These are phyloP conservation scores for Crithidia expoeki DNA, from an alignment of 208 protist species.

Conservation along the genomic window DNA sequence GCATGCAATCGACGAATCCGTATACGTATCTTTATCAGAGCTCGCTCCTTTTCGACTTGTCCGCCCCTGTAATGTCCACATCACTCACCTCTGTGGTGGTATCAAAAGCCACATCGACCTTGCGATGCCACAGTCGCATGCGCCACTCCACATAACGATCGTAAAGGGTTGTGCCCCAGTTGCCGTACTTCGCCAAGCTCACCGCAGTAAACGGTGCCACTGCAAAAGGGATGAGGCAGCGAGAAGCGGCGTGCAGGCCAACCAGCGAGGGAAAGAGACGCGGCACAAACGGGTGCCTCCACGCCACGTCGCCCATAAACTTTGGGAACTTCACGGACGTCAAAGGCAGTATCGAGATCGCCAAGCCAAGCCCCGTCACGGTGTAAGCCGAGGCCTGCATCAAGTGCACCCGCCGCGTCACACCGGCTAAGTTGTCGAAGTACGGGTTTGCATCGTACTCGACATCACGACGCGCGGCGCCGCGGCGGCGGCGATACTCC, in stretches of 20 bases:
- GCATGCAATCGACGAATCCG: too few species aligned
- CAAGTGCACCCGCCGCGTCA: conserved; percentile 76
- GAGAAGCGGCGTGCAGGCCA: conserved; percentile 81
- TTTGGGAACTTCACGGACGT: conserved; percentile 81
- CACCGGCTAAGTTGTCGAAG: conserved; percentile 79
- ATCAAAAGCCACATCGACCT: conserved; percentile 76
- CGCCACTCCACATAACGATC: conserved; percentile 83
- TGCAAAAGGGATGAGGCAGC: conserved; percentile 84
- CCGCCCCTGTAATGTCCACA: conserved; percentile 58
- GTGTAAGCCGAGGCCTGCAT: conserved; percentile 76
- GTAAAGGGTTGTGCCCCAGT: conserved; percentile 72
- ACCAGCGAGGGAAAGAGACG: conserved; percentile 83
- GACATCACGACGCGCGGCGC: conserved; percentile 48
- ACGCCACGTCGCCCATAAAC: conserved; percentile 89
- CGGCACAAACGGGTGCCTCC: conserved; percentile 85
- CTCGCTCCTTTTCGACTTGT: conserved; percentile 16
- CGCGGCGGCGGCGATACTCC: conserved; percentile 75
- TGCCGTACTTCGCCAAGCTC: conserved; percentile 55
- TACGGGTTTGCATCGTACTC: conserved; percentile 71
- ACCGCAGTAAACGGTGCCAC: conserved; percentile 77
- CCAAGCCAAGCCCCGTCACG: conserved; percentile 48
- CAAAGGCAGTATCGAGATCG: conserved; percentile 70
- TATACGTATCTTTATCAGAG: not conserved
- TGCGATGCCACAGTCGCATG: conserved; percentile 75
- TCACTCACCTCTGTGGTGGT: conserved; percentile 69